These are phyloP conservation scores for Teunomyces kruisii DNA, from an alignment of 805 yeast species.

Conservation along the genomic window DNA sequence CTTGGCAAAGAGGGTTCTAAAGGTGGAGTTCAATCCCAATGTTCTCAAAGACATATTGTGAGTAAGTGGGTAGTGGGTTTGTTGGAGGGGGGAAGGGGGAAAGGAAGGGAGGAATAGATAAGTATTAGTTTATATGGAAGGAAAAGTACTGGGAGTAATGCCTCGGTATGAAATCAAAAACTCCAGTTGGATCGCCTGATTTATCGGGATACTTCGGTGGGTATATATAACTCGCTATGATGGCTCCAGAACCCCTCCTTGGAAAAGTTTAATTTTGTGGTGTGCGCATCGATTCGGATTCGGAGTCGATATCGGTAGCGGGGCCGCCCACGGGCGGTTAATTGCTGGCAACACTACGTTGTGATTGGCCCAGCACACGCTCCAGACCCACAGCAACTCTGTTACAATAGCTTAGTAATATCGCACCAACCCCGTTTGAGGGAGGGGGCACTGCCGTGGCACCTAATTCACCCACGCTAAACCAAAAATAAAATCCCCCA, in stretches of 20 bases:
- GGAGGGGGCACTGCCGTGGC: too few relatives aligned
- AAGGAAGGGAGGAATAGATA: background rate
- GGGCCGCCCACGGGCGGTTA: background rate
- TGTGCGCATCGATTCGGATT: constrained; percentile 2
- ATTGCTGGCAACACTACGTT: background rate
- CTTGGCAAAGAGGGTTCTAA: constrained; percentile 36
- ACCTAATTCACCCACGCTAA: too few relatives aligned
- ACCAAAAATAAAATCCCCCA: too few relatives aligned
- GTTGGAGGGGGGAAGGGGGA: too few relatives aligned
- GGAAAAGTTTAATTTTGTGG: constrained; percentile 2
- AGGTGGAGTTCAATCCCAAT: constrained; percentile 37
- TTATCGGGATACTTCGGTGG: background rate
- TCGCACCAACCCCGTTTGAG: too few relatives aligned
- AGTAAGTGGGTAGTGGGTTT: background rate
- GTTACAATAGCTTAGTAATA: background rate
- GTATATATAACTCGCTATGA: constrained; percentile 1
- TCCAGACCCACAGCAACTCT: background rate
- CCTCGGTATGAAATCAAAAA: too few relatives aligned
- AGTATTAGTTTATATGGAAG: too few relatives aligned
- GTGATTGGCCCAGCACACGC: background rate
- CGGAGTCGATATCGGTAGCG: background rate
- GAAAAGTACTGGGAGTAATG: too few relatives aligned
- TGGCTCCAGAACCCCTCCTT: background rate
- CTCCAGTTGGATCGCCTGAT: background rate
- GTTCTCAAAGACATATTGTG: constrained; percentile 40